Evolutionary conservation across 2,329 filamentous ascomycete species (phyloP).

Genomic region (Teratosphaeria pseudoeucalypti): DNA sequence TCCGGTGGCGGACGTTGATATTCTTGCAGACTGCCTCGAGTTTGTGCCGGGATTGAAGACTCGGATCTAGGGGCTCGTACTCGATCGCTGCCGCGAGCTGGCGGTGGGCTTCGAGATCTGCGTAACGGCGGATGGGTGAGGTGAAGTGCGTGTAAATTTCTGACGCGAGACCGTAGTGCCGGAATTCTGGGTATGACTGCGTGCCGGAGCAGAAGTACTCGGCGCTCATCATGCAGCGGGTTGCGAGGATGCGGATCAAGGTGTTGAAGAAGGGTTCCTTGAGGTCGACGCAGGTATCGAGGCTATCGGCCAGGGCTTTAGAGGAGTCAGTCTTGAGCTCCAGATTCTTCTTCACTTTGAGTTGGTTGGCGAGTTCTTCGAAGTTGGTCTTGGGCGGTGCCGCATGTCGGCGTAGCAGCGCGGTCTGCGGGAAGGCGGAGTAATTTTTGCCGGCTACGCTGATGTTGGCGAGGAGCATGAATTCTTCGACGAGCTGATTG

Average conservation of each 20-base stretch:
- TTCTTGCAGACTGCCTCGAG: constrained; percentile 94
- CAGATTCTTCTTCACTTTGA: constrained; percentile 74
- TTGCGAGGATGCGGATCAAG: constrained; percentile 91
- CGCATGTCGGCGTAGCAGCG: constrained; percentile 82
- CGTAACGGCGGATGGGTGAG: constrained; percentile 90
- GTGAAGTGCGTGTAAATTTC: constrained; percentile 99
- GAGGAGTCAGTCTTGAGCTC: constrained; percentile 77
- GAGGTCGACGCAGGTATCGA: constrained; percentile 73
- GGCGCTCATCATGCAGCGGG: constrained; percentile 96
- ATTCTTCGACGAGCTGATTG: constrained; percentile 95
- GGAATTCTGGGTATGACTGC: constrained; percentile 86
- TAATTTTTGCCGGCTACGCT: constrained; percentile 87
- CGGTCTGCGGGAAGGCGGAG: constrained; percentile 86
- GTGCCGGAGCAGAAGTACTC: constrained; percentile 97
- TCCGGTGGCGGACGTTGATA: constrained; percentile 94
- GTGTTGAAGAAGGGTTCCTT: constrained; percentile 96
- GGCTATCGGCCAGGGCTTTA: constrained; percentile 82
- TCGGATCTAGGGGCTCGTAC: constrained; percentile 77
- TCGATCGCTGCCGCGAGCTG: constrained; percentile 93
- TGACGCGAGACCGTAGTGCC: constrained; percentile 90
- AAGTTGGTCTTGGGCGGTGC: constrained; percentile 94
- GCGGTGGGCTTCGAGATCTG: constrained; percentile 87
- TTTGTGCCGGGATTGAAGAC: constrained; percentile 68
- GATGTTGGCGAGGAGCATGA: constrained; percentile 98
- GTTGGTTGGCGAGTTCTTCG: constrained; percentile 82